These are phyloP conservation scores for Lotmaria passim DNA, from an alignment of 208 protist genomes.

Conservation along the genomic window DNA sequence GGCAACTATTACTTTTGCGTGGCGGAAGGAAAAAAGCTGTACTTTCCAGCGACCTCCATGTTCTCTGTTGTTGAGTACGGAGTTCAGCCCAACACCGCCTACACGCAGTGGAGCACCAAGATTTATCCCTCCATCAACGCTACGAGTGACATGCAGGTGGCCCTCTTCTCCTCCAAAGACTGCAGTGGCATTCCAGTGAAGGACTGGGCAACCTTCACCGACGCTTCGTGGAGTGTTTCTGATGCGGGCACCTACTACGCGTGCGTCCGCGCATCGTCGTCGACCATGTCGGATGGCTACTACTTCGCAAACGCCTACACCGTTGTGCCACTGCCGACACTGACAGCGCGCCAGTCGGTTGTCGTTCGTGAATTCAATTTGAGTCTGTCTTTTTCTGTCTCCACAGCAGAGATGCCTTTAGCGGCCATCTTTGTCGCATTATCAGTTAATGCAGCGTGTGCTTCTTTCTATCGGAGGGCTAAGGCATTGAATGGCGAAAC, in stretches of 20 bases:
- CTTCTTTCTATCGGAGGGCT: background rate
- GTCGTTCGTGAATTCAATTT: background rate
- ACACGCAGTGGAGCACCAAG: background rate
- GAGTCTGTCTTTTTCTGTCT: background rate
- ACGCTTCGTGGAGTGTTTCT: conserved; percentile 1
- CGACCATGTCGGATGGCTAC: background rate
- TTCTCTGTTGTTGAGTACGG: conserved; percentile 7
- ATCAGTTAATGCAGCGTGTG: background rate
- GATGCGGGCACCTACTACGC: conserved; percentile 11
- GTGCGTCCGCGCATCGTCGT: conserved; percentile 11
- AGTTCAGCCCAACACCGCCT: background rate
- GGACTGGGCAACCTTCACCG: conserved; percentile 1
- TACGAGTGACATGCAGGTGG: conserved; percentile 15
- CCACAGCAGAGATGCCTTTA: background rate
- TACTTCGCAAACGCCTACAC: background rate
- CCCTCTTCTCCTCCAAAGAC: background rate
- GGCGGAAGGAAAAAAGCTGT: conserved; percentile 1
- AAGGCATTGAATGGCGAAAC: background rate
- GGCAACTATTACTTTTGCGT: conserved; percentile 10
- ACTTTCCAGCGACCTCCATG: conserved; percentile 2
- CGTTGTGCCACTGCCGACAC: background rate
- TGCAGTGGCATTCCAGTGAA: background rate
- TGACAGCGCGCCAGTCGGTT: conserved; percentile 1
- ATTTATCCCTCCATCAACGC: conserved; percentile 4
- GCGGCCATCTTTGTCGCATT: background rate